These are phyloP conservation scores for Kalanchoe fedtschenkoi DNA, from an alignment of 164 flowering plant species.

Conservation along the genomic window DNA sequence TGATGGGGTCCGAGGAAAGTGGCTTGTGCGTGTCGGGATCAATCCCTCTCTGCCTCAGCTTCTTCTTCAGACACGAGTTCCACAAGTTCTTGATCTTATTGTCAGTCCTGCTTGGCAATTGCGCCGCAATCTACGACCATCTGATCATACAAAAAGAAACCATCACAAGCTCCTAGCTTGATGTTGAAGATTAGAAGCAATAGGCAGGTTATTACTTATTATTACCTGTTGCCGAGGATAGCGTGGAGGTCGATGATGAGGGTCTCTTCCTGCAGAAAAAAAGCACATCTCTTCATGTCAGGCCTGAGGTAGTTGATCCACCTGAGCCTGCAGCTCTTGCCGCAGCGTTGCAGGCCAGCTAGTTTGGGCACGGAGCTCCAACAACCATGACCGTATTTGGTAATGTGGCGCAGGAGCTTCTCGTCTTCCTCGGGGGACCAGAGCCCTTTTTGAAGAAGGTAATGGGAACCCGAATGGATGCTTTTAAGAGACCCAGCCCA, in stretches of 20 bases:
- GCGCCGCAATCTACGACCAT: too few relatives aligned
- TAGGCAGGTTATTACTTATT: neutral
- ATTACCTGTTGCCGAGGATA: conserved; percentile 75
- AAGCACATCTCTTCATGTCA: conserved; percentile 77
- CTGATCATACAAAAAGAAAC: conserved; percentile 21
- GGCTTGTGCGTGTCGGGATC: conserved; percentile 88
- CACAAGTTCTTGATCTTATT: too few relatives aligned
- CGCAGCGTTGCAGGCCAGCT: conserved; percentile 79
- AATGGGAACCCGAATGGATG: too few relatives aligned
- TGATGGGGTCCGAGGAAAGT: conserved; percentile 51
- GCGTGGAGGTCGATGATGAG: conserved; percentile 74
- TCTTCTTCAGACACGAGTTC: too few relatives aligned
- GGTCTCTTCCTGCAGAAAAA: conserved; percentile 66
- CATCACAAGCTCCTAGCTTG: neutral
- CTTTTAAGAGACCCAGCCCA: too few relatives aligned
- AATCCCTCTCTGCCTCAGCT: conserved; percentile 78
- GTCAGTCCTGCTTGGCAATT: too few relatives aligned
- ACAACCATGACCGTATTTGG: too few relatives aligned
- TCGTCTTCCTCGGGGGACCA: too few relatives aligned
- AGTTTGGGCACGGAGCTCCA: conserved; percentile 63
- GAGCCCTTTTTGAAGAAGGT: conserved; percentile 77
- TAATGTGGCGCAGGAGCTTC: too few relatives aligned
- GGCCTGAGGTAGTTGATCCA: too few relatives aligned
- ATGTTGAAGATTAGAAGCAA: neutral
- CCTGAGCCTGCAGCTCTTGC: too few relatives aligned